Base-by-base conservation (phyloP, 345 rosid species). In the Streptanthus diversifolius region DNA sequence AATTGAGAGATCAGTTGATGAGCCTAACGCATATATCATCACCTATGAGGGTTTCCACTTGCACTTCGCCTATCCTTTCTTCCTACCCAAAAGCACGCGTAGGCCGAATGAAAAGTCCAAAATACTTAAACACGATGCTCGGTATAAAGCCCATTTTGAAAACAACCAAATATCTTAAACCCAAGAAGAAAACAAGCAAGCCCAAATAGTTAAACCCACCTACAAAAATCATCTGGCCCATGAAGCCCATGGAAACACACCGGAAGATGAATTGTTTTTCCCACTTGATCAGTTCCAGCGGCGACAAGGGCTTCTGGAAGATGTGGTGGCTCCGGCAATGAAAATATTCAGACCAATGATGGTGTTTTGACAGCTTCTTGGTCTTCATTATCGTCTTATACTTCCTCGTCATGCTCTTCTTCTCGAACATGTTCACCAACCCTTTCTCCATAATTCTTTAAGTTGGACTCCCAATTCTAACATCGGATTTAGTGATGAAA, bases 11-110 rank as follows among this genome's bases (percentile, higher is more conserved):
- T 90, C 88, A 11, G 53, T 75, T 5, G 87, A 88, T 21, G 96
- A 90, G 45, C 82, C 84, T 13, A 88, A 87, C 56, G 85, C 89
- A 17, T 78, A 88, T 9, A 77, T 85, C 70, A 81, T 92, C 77
- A 92, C 98, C 35, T 90, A 90, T 32, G 95, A 92, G 61, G 95
- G 98, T 14, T 91, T 88, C 69, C 98, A 87, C 71, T 83, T 88
- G 0, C 98, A 92, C 82, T 90, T 80, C 58, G 68, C 78, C 7
- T 80, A 82, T 74, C 95, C 92, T 21, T 82, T 54, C 60, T 81
- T 83, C 77, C 67, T 68, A 36, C 49, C 55, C 2, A 53, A 66
- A 69, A 81, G 70, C 17, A 71, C 71, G 14, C 78, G 48, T 5
- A 72, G 52, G 25, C 33, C 47, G 25, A 74, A 62, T 43, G 88